Evolutionary conservation across 108 stramenopile species (phyloP).

Genomic region (Schizochytrium sp.): DNA sequence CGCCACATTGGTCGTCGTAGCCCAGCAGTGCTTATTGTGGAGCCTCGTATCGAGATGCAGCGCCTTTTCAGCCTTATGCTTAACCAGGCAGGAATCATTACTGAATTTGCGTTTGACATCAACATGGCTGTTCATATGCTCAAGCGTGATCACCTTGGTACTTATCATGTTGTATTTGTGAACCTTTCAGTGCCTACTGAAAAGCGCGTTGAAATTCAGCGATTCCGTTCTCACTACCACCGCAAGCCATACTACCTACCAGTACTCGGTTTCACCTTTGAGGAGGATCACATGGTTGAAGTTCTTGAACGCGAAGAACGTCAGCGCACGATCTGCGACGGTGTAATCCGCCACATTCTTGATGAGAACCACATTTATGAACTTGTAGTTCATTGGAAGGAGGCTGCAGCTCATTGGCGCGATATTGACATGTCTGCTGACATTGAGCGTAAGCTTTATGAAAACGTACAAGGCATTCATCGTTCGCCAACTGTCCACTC

Average conservation of each 20-base stretch:
- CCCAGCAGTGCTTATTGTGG: slow-evolving; percentile 24
- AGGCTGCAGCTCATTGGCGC: slow-evolving; percentile 39
- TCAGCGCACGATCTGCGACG: slow-evolving; percentile 51
- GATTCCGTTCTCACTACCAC: slow-evolving; percentile 1
- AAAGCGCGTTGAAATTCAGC: slow-evolving; percentile 21
- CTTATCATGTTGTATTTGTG: slow-evolving; percentile 13
- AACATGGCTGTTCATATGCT: slow-evolving; percentile 35
- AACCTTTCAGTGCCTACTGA: neutral
- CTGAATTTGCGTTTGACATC: slow-evolving; percentile 25
- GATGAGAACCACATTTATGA: slow-evolving; percentile 54
- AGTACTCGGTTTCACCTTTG: slow-evolving; percentile 47
- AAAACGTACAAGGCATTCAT: slow-evolving; percentile 26
- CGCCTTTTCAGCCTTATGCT: slow-evolving; percentile 27
- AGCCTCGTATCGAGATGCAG: slow-evolving; percentile 60
- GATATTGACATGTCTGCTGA: slow-evolving; percentile 19
- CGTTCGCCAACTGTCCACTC: neutral
- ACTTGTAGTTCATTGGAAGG: slow-evolving; percentile 16
- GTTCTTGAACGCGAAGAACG: slow-evolving; percentile 5
- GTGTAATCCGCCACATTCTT: slow-evolving; percentile 35
- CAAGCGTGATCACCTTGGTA: slow-evolving; percentile 36
- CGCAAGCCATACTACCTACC: slow-evolving; percentile 52
- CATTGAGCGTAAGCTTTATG: slow-evolving; percentile 43
- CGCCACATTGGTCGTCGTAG: slow-evolving; percentile 30
- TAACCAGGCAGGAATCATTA: neutral
- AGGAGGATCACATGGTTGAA: slow-evolving; percentile 40